A percentile compares a stretch with the other conserved stretches of the same genome.
Evolutionary conservation across 257 asterid genomes (phyloP).

Genomic region (Solanum virginianum): DNA sequence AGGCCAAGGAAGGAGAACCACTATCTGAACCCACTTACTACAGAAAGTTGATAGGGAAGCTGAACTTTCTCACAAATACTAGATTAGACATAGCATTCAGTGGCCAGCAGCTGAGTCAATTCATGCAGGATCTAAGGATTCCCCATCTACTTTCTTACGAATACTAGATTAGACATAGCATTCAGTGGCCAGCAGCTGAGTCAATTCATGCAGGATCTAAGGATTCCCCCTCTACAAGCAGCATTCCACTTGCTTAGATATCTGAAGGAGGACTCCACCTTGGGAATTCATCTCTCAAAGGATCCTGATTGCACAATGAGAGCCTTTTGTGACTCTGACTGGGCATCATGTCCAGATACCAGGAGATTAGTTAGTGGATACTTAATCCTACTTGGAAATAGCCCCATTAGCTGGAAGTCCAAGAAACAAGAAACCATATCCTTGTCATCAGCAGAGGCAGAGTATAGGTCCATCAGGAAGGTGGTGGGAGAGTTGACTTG

Average conservation of each 20-base stretch:
- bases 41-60: no score
- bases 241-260: background rate
- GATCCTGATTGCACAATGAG: no score
- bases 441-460: background rate
- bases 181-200: background rate
- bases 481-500: background rate
- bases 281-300: background rate
- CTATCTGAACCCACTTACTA: no score
- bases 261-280: background rate
- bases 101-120: background rate
- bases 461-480: background rate
- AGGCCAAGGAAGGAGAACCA: background rate
- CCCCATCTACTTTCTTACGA: background rate
- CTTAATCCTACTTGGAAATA: no score
- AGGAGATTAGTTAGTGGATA: no score
- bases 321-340: no score
- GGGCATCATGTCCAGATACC: no score
- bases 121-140: background rate
- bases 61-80: no score
- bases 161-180: no score
- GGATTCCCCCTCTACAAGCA: background rate
- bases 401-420: background rate
- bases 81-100: no score
- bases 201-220: background rate
- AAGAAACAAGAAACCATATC: background rate